phyloP scores from a whole-genome alignment of 371 early-diverging fungal species.

The Funneliformis caledonium region DNA sequence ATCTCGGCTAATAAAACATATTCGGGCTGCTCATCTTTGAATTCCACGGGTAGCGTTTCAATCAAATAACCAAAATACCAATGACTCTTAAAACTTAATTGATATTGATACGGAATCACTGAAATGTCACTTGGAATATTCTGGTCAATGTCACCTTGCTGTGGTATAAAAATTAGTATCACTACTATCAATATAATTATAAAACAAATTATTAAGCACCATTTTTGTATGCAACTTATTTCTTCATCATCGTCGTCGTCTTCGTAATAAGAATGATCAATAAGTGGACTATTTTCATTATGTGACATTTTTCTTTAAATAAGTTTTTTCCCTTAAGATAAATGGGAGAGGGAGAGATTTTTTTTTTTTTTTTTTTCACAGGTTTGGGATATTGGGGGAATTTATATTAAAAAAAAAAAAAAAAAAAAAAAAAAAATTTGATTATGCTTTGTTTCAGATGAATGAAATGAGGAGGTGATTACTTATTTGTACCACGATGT shows the following conservation, averaged over 20 bases:
- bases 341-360: no score
- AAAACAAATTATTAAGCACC: neutral
- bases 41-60: neutral
- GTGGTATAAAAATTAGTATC: neutral
- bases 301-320: neutral
- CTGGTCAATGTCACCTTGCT: neutral
- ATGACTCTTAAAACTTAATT: neutral
- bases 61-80: neutral
- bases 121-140: neutral
- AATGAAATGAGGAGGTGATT: no score
- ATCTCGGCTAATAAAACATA: neutral
- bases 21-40: neutral
- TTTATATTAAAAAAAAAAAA: no score
- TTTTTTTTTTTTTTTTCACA: no score
- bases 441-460: no score
- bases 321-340: no score
- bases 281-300: neutral
- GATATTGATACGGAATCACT: neutral
- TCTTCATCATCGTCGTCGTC: neutral
- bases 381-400: no score
- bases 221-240: neutral
- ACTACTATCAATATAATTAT: neutral
- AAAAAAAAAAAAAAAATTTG: no score
- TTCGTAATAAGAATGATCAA: neutral
- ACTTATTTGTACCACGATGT: no score